Evolutionary conservation across 140 eudicot species (phyloP).

Genomic region (Flaveria floridana): DNA sequence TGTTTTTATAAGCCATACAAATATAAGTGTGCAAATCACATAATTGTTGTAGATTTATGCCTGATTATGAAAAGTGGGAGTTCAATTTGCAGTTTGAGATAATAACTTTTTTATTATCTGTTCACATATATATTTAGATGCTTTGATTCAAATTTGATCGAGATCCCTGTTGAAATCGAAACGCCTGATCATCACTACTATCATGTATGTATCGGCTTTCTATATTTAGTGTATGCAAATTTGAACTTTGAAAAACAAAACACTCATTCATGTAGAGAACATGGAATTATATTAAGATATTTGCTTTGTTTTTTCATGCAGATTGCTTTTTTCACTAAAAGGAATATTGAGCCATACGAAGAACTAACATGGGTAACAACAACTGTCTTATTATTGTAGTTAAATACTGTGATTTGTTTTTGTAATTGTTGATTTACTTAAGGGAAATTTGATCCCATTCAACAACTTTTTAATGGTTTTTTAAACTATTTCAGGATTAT

Average conservation of each 20-base stretch:
- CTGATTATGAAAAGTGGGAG: constrained; percentile 20
- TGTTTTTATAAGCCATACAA: neutral
- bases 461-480: constrained; percentile 2
- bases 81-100: constrained; percentile 12
- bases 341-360: constrained; percentile 53
- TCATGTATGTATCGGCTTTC: constrained; percentile 51
- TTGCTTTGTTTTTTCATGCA: constrained; percentile 29
- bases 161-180: constrained; percentile 74
- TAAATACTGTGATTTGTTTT: neutral
- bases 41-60: neutral
- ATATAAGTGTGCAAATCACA: neutral
- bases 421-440: neutral
- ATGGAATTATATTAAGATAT: neutral
- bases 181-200: constrained; percentile 73
- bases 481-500: constrained; percentile 52
- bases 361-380: constrained; percentile 87
- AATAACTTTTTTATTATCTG: neutral
- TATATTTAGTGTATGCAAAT: constrained; percentile 7
- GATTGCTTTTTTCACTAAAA: constrained; percentile 79
- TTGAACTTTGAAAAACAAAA: neutral
- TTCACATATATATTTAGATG: constrained; percentile 41
- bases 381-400: constrained; percentile 5
- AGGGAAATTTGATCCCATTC: neutral
- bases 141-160: constrained; percentile 61
- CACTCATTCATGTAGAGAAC: neutral